Conservation (phyloP, 2,329 filamentous ascomycete genomes). For the Aspergillus hortae region DNA sequence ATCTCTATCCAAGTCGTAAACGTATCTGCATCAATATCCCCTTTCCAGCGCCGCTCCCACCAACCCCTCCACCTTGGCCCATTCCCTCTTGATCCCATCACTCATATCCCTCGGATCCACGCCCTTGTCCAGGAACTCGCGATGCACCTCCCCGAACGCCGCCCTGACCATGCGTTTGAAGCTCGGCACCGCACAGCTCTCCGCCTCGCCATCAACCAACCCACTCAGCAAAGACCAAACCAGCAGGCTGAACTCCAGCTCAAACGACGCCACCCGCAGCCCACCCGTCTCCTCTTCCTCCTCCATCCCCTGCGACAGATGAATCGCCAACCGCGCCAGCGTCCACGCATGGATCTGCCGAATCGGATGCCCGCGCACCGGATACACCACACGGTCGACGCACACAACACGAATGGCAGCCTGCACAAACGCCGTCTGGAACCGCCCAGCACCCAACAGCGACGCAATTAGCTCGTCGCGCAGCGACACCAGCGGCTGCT, state of each 20-base stretch:
- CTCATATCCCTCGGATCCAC: constrained; percentile 22
- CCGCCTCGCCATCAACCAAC: constrained; percentile 22
- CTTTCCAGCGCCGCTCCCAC: constrained; percentile 23
- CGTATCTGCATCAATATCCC: constrained; percentile 10
- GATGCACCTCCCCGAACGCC: constrained; percentile 25
- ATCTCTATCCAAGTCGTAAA: not conserved
- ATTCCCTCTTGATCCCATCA: constrained; percentile 37
- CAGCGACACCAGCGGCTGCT: constrained; percentile 54
- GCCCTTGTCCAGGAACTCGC: constrained; percentile 23
- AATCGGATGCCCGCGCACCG: constrained; percentile 49
- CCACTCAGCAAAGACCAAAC: constrained; percentile 32
- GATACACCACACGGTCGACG: constrained; percentile 52
- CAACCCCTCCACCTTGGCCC: constrained; percentile 46
- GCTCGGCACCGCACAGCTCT: constrained; percentile 28
- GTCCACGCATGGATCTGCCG: constrained; percentile 48
- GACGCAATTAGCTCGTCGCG: constrained; percentile 52
- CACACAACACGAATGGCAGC: constrained; percentile 50
- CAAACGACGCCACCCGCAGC: constrained; percentile 18
- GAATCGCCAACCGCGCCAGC: constrained; percentile 29
- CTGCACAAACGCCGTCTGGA: constrained; percentile 49
- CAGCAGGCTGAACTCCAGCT: constrained; percentile 29
- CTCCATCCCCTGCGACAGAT: constrained; percentile 22
- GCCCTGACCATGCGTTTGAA: constrained; percentile 25
- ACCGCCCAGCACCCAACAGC: constrained; percentile 43
- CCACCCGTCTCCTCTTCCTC: constrained; percentile 8